Conservation (phyloP, 192 early-diverging fungal genomes). For the Podila verticillata region DNA sequence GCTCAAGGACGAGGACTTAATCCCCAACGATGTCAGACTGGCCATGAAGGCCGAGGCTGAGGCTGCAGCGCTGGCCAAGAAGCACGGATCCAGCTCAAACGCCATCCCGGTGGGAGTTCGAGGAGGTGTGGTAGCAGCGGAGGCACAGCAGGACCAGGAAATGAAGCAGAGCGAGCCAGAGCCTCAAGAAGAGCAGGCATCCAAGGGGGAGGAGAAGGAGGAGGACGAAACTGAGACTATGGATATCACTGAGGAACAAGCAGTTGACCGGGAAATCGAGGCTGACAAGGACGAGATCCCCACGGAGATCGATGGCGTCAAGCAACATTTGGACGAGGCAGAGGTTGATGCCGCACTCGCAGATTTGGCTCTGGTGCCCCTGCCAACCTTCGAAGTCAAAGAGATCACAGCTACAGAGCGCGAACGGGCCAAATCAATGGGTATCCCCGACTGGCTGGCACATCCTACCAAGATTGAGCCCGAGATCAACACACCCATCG, state of each 20-base stretch:
- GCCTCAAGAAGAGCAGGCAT: not conserved
- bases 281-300: not conserved
- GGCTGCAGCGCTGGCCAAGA: slow-evolving; percentile 4
- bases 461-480: slow-evolving; percentile 81
- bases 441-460: slow-evolving; percentile 90
- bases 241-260: slow-evolving; percentile 21
- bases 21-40: slow-evolving; percentile 43
- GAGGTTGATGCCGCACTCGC: slow-evolving; percentile 30
- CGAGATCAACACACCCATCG: slow-evolving; percentile 57
- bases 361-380: slow-evolving; percentile 31
- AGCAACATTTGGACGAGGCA: slow-evolving; percentile 24
- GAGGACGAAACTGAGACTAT: slow-evolving; percentile 37
- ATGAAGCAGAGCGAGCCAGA: slow-evolving; percentile 10
- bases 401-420: slow-evolving; percentile 50
- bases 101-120: not conserved
- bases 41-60: slow-evolving; percentile 46
- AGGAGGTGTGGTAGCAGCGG: not conserved
- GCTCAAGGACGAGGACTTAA: slow-evolving; percentile 39
- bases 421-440: slow-evolving; percentile 66
- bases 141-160: slow-evolving; percentile 1
- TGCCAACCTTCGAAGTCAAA: slow-evolving; percentile 56
- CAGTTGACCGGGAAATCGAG: slow-evolving; percentile 8
- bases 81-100: slow-evolving; percentile 2
- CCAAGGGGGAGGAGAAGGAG: slow-evolving; percentile 13
- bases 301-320: slow-evolving; percentile 12